Evolutionary conservation across 2,329 filamentous ascomycete genomes (phyloP), one percentile per base, ranked within the genome.

Genomic region (Sporothrix pseudoabietina): DNA sequence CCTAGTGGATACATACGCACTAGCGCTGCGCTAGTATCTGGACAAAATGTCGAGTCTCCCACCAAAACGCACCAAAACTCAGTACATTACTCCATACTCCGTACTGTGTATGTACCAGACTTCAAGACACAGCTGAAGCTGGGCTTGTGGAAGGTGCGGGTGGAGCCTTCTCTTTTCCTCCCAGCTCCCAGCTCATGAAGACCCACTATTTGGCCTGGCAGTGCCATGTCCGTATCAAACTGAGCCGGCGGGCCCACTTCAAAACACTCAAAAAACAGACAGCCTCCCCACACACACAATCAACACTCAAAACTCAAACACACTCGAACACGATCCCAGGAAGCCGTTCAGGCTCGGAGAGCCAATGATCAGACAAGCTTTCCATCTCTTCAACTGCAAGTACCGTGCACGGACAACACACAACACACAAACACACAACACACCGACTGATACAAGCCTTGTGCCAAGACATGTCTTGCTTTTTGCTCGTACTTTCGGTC

Each of bases 201-300:
- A 32, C 30, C 66, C 66, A 39, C 5, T 14, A 16, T 69, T 69
- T 69, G 47, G 66, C 66, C 47, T 47, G 66, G 66, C 47, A 69
- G 66, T 47, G 66, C 66, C 22, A 47, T 65, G 39, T 69, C 47
- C 66, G 66, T 54, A 69, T 26, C 47, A 69, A 54, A 68, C 44
- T 30, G 65, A 68, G 44, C 44, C 65, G 47, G 16, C 26, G 65
- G 44, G 16, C 63, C 63, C 63, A 68, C 63, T 54, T n/a, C 8
- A 69, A 22, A 32, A 16, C 30, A 7, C 35, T 8, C 35, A 35
- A 35, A 35, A 35, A 2, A 35, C 35, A 32, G 6, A 68, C 41
- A 49, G 22, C 63, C 39, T 49, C 22, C 63, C 41, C 63, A 68
- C 63, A 66, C 41, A 32, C 44, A 32, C 35, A 35, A 35, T 2